Base-by-base conservation (phyloP, 371 early-diverging fungal species). In the Globomyces sp. region DNA sequence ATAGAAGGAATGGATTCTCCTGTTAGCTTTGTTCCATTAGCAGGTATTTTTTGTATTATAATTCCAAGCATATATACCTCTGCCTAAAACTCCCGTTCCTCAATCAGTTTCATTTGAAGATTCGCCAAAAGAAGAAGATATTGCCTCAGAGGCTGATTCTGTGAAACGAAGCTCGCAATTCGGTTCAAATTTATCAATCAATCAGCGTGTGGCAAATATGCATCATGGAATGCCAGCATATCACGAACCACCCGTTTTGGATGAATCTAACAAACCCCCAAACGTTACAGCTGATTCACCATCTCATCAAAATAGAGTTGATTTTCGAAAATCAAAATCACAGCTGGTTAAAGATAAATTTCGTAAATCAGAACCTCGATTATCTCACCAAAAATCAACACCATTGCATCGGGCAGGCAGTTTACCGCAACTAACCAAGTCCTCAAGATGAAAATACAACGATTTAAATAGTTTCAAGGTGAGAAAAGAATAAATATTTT, bases 221-320 rank as follows among this genome's bases (percentile, higher is more conserved):
- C 77, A 80, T 63, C 68, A 74, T 44, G 80, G 80, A 2, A 68
- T 73, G 60, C 77, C 80, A 0, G 80, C 80, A 13, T 65, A 74
- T 59, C 71, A 76, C 60, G 73, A 73, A 0, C 71, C 72, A 49
- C 68, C 71, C 8, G 43, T 64, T 24, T 24, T 24, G 24, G 24
- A 24, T 24, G 24, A 24, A 24, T 24, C 24, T 24, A 24, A 24
- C 24, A 24, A 24, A 24, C 0, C 24, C 24, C 24, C 24, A 24
- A 24, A 24, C 0, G 24, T 24, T 24, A 24, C 24, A 24, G 24
- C 0, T 24, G 24, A 24, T 24, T 24, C 24, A 24, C 24, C 24
- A 24, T 24, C 24, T 24, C 24, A 24, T 24, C 24, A 24, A 24
- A 24, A 24, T 24, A 24, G 24, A 24, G 24, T 24, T 24, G 24